These are phyloP conservation scores for Saccharomyces jurei DNA, from an alignment of 805 yeast genomes.

Conservation along the genomic window DNA sequence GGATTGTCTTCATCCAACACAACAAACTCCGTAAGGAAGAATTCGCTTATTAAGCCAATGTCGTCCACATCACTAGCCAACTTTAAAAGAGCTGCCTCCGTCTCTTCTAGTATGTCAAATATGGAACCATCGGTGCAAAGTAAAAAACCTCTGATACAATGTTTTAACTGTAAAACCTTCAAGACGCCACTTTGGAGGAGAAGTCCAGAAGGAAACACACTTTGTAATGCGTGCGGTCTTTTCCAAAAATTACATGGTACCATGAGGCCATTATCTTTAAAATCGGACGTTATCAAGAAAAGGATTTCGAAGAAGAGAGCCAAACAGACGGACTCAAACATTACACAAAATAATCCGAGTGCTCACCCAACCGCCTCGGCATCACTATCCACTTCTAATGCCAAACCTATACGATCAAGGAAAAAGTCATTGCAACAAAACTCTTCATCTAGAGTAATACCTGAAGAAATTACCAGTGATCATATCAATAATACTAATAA, in stretches of 20 bases:
- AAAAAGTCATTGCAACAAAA: neutral
- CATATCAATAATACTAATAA: constrained; percentile 4
- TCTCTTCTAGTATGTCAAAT: constrained; percentile 6
- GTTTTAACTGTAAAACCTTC: constrained; percentile 85
- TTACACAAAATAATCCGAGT: constrained; percentile 1
- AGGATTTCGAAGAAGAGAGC: constrained; percentile 58
- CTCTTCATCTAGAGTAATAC: neutral
- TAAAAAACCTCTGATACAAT: constrained; percentile 35
- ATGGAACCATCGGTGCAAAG: neutral
- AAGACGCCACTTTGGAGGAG: constrained; percentile 96
- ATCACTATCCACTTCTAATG: neutral
- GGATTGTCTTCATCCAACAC: constrained; percentile 9
- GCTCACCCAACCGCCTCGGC: neutral
- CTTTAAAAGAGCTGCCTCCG: constrained; percentile 19
- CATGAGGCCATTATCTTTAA: constrained; percentile 81
- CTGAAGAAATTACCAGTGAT: constrained; percentile 1
- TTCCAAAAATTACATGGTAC: constrained; percentile 92
- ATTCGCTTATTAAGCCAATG: constrained; percentile 21
- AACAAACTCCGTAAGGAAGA: constrained; percentile 24
- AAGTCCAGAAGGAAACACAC: constrained; percentile 82
- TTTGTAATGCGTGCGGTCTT: constrained; percentile 94
- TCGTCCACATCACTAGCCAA: constrained; percentile 24
- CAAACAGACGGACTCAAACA: constrained; percentile 14
- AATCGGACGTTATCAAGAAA: constrained; percentile 87
- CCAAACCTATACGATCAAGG: neutral